Evolutionary conservation across 805 yeast species (phyloP).

Genomic region (Naumovozyma dairenensis): DNA sequence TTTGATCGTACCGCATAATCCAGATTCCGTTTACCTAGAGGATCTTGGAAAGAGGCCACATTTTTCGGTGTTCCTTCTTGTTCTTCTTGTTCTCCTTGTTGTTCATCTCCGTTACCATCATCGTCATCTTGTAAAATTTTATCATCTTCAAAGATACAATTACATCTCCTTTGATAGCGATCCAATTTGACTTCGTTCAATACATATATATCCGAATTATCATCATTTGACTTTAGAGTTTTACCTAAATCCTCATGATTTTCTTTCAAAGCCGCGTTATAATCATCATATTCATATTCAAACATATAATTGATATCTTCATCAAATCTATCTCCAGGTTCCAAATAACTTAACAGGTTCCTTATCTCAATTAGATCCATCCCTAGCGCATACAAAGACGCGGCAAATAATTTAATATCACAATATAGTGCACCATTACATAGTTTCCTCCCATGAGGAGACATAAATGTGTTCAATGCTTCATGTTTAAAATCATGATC

Average conservation of each 20-base stretch:
- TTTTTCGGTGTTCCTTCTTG: background rate
- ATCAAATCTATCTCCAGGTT: slow-evolving; percentile 54
- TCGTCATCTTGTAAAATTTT: slow-evolving; percentile 20
- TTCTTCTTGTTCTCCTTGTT: slow-evolving; percentile 7
- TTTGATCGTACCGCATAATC: slow-evolving; percentile 32
- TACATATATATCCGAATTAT: background rate
- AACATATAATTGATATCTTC: slow-evolving; percentile 57
- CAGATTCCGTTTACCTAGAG: too few species aligned
- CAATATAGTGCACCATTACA: slow-evolving; percentile 51
- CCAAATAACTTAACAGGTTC: slow-evolving; percentile 44
- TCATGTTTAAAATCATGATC: slow-evolving; percentile 51
- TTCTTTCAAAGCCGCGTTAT: slow-evolving; percentile 28
- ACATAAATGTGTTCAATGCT: slow-evolving; percentile 48
- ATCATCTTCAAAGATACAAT: slow-evolving; percentile 31
- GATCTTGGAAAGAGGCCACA: too few species aligned
- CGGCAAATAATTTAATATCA: slow-evolving; percentile 49
- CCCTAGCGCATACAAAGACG: slow-evolving; percentile 44
- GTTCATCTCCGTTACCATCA: slow-evolving; percentile 20
- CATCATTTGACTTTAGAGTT: slow-evolving; percentile 10
- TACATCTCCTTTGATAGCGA: slow-evolving; percentile 25
- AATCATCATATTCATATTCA: slow-evolving; percentile 43
- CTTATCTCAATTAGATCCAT: slow-evolving; percentile 40
- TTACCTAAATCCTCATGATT: slow-evolving; percentile 15
- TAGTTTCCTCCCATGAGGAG: slow-evolving; percentile 54
- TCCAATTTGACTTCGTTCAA: background rate